A percentile compares a stretch with the other conserved stretches of the same genome.
Evolutionary conservation across 2,329 filamentous ascomycete genomes (phyloP).

Genomic region (Colletotrichum sp.): DNA sequence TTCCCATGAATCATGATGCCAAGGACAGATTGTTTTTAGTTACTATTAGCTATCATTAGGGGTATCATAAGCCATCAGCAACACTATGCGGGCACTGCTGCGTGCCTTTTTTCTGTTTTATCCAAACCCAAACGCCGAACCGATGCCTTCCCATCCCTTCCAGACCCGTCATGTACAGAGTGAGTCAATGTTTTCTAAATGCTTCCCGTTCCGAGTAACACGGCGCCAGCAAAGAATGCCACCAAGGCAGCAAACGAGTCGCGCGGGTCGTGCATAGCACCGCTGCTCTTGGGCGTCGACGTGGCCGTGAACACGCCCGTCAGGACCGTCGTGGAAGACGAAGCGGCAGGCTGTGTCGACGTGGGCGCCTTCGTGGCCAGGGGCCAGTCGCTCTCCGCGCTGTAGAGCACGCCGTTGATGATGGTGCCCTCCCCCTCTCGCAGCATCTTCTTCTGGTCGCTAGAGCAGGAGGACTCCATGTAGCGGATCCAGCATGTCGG

Average conservation of each 20-base stretch:
- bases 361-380: conserved; percentile 31
- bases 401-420: conserved; percentile 64
- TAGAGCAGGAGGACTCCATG: conserved; percentile 55
- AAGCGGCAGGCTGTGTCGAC: conserved; percentile 23
- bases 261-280: not conserved
- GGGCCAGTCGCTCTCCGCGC: conserved; percentile 45
- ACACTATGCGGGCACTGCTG: not conserved
- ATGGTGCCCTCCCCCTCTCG: conserved; percentile 56
- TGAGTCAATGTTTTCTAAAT: not conserved
- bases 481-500: conserved; percentile 67
- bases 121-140: not conserved
- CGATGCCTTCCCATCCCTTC: not conserved
- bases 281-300: conserved; percentile 29
- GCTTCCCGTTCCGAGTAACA: not conserved
- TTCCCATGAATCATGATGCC: not conserved
- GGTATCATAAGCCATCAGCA: not conserved
- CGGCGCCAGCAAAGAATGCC: conserved; percentile 24
- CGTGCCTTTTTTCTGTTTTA: not conserved
- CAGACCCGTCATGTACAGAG: not conserved
- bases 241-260: conserved; percentile 21
- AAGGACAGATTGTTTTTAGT: not conserved
- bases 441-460: conserved; percentile 53
- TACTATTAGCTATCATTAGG: not conserved
- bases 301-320: conserved; percentile 42
- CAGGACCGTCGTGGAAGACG: conserved; percentile 24